Evolutionary conservation across 257 asterid species (phyloP).

Genomic region (Marsdenia floribunda): DNA sequence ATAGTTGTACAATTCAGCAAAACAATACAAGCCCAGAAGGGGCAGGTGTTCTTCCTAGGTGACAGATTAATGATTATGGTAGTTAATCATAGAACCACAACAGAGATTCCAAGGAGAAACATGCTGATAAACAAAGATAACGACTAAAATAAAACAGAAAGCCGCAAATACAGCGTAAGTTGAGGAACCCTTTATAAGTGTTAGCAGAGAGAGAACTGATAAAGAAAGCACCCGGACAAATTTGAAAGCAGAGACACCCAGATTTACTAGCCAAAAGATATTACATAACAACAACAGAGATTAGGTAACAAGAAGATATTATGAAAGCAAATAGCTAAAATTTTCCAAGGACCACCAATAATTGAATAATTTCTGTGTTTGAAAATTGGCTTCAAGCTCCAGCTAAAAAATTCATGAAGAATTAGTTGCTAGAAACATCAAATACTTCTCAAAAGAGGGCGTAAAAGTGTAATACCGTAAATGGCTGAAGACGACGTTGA

Average conservation of each 20-base stretch:
- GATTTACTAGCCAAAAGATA: not conserved
- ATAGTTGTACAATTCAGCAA: not conserved
- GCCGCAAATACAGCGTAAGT: not conserved
- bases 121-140: not conserved
- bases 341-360: not conserved
- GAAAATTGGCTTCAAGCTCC: not conserved
- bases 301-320: not conserved
- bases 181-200: not conserved
- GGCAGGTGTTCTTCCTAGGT: not conserved
- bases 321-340: not conserved
- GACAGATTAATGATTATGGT: not conserved
- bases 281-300: not conserved
- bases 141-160: not conserved
- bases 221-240: not conserved
- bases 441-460: not conserved
- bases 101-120: not conserved
- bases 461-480: not conserved
- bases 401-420: not conserved
- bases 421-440: not conserved
- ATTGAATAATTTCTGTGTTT: not conserved
- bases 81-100: not conserved
- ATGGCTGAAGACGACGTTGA: not conserved
- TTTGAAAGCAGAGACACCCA: not conserved
- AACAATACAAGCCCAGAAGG: not conserved
- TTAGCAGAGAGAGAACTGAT: not conserved